phyloP scores from a whole-genome alignment of 352 stramenopile genomes.

The Globisporangium heterothallicum region DNA sequence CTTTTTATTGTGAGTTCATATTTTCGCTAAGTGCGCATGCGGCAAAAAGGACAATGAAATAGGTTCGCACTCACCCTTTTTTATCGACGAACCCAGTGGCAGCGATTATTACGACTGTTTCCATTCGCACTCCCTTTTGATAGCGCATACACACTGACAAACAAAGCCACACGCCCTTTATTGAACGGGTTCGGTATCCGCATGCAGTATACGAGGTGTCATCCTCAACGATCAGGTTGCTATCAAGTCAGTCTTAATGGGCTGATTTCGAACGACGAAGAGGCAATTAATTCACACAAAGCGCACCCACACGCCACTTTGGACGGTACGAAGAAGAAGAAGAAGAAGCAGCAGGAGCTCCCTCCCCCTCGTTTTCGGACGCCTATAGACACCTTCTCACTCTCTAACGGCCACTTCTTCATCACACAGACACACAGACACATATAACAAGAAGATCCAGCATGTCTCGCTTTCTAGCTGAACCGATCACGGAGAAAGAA shows the following conservation, averaged over 20 bases:
- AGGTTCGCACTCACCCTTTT: too few relatives aligned
- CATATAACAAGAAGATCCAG: neutral
- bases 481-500: slow-evolving; percentile 74
- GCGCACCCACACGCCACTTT: neutral
- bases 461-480: slow-evolving; percentile 84
- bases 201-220: neutral
- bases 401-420: neutral
- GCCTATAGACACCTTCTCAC: neutral
- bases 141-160: too few relatives aligned
- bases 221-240: neutral
- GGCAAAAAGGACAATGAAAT: too few relatives aligned
- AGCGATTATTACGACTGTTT: too few relatives aligned
- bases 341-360: neutral
- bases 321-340: neutral
- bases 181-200: too few relatives aligned
- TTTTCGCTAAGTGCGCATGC: too few relatives aligned
- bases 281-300: neutral
- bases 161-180: too few relatives aligned
- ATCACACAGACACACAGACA: neutral
- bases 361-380: neutral
- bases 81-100: too few relatives aligned
- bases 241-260: neutral
- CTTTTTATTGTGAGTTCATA: too few relatives aligned
- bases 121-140: too few relatives aligned
- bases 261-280: slow-evolving; percentile 1